Evolutionary conservation across 2,329 filamentous ascomycete genomes (phyloP), one percentile per base, ranked within the genome.

Genomic region (Penicillium psychrosexuale): DNA sequence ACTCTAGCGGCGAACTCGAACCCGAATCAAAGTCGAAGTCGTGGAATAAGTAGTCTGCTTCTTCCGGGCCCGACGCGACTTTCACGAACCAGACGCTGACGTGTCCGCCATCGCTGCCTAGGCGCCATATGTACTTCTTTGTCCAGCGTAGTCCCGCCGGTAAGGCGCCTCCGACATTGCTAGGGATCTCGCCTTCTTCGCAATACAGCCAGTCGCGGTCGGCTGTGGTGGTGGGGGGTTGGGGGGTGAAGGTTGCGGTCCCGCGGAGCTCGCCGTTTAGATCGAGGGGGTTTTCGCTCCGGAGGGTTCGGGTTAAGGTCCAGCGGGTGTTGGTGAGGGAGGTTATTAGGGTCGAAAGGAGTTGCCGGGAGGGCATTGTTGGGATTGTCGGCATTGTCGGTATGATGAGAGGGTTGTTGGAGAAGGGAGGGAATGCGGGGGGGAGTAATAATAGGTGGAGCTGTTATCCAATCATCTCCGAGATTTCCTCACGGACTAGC

Each of bases 61-160:
- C 68, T 3, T 68, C 60, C 2, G 60, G 53, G 3, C 62, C 61
- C 33, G 59, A 45, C 7, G 57, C 55, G 8, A 73, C 66, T 53
- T 77, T 77, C 30, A 75, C 74, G 45, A 78, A 78, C 75, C 75
- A 78, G 13, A 77, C 68, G 52, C 75, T 77, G 12, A 78, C 71
- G 22, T 59, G 58, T 13, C 58, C 66, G 24, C 58, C 48, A 3
- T 66, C 59, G 13, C 59, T 59, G 31, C 31, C 53, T 17, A 75
- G 48, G 1, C 73, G 70, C 76, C 76, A 78, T 45, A 78, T 75
- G 53, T 77, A 78, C 56, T 76, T 77, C 57, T 75, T 75, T 8
- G 70, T 69, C 70, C 69, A 74, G 39, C 61, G 68, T 24, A 73
- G 52, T 2, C 67, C 65, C 13, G 61, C 55, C 52, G 49, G 46